Evolutionary conservation across 1,284 basidiomycete species (phyloP), one percentile per base, ranked within the genome.

Genomic region (Naganishia cerealis): DNA sequence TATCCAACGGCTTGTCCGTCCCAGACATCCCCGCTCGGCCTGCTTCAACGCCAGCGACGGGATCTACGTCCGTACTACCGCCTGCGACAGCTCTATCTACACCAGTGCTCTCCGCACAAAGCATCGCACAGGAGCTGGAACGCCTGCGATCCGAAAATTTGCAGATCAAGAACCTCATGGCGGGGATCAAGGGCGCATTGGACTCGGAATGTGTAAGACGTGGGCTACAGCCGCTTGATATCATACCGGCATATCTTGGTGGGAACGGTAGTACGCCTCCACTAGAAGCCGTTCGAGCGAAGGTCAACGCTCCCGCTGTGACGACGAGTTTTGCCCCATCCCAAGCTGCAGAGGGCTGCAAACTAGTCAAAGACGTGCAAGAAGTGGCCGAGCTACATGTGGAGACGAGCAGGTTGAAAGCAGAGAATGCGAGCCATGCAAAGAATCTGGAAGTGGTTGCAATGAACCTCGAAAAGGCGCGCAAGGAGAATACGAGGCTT

Each of bases 401-500:
- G 3, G 18, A 39, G n/a, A 8, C 39, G 8, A 39, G n/a, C 18
- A 42, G n/a, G 21, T 24, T 62, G 36, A 50, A n/a, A 2, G 12
- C 6, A 3, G 48, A 62, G 10, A 50, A 24, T 48, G 18, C 3
- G 4, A 24, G n/a, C n/a, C n/a, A 50, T 9, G 24, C 46, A 6
- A 24, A 24, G 7, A 9, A n/a, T 2, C 15, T 50, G 46, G n/a
- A 50, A 50, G 13, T 24, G 8, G 8, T 21, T 7, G n/a, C 16
- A 21, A 40, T 13, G 48, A 5, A 52, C 26, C 48, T 62, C 2
- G 48, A 62, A 24, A 62, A 50, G 18, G n/a, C 39, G 0, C 59
- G 59, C 15, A 62, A 53, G 36, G 59, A 62, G 29, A 62, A 62
- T 38, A 53, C 59, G 21, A 33, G 50, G 26, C 38, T 62, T 36